A percentile compares a stretch with the other conserved stretches of the same genome.
phyloP scores from a whole-genome alignment of 83 land plant genomes.

The Thuja plicata region DNA sequence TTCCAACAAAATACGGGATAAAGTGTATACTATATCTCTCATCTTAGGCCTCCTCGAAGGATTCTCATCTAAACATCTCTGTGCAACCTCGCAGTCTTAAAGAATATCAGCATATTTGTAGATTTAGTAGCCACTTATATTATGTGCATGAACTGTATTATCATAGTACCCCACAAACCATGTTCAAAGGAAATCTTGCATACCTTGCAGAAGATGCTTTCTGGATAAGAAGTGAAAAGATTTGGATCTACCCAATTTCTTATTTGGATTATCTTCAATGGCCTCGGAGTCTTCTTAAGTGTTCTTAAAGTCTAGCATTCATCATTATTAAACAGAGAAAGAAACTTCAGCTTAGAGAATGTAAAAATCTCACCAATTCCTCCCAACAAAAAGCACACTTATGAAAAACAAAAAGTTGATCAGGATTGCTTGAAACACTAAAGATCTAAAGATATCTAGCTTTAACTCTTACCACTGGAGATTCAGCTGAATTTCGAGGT shows the following conservation, averaged over 20 bases:
- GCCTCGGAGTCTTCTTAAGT: neutral
- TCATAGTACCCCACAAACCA: neutral
- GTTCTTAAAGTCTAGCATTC: neutral
- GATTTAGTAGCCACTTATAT: neutral
- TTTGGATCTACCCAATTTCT: neutral
- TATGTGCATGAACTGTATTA: neutral
- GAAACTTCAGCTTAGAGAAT: neutral
- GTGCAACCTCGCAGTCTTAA: constrained; percentile 1
- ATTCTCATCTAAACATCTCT: neutral
- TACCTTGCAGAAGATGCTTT: neutral
- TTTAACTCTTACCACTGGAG: neutral
- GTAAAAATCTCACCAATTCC: neutral
- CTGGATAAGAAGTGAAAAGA: neutral
- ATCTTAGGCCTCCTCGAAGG: neutral
- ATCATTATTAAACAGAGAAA: neutral
- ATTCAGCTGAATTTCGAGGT: neutral
- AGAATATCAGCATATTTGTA: neutral
- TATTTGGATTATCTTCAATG: neutral
- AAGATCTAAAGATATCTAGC: neutral
- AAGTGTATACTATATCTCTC: neutral
- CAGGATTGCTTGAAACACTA: neutral
- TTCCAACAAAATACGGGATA: neutral
- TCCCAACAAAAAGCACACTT: neutral
- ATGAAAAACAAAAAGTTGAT: neutral
- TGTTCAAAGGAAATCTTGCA: neutral